phyloP scores from a whole-genome alignment of 2,329 filamentous ascomycete species.

The Epichloe amarillans region DNA sequence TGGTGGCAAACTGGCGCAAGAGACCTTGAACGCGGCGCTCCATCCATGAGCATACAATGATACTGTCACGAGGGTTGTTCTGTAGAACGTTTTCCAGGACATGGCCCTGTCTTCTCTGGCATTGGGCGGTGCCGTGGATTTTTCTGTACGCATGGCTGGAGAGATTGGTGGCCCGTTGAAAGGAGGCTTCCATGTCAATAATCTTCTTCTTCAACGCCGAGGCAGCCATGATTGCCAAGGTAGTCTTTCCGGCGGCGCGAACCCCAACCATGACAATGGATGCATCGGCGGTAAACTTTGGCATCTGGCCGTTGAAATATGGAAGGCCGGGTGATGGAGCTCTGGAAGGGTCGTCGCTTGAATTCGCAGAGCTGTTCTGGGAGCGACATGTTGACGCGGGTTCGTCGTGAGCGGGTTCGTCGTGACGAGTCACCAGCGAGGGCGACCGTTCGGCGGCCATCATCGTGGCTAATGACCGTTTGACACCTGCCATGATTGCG shows the following conservation, averaged over 20 bases:
- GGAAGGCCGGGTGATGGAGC: slow-evolving; percentile 14
- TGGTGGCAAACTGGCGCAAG: slow-evolving; percentile 47
- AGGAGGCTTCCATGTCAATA: slow-evolving; percentile 55
- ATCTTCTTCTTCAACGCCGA: slow-evolving; percentile 55
- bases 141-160: slow-evolving; percentile 52
- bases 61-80: slow-evolving; percentile 43
- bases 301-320: slow-evolving; percentile 16
- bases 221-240: slow-evolving; percentile 61
- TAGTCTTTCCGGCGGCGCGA: slow-evolving; percentile 63
- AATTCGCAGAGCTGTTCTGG: background rate
- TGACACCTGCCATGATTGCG: slow-evolving; percentile 24
- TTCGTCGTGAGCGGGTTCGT: background rate
- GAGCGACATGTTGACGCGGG: background rate
- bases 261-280: slow-evolving; percentile 64
- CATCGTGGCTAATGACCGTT: slow-evolving; percentile 25
- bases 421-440: slow-evolving; percentile 6
- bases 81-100: slow-evolving; percentile 47
- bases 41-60: slow-evolving; percentile 63
- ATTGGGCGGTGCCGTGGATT: slow-evolving; percentile 45
- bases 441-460: slow-evolving; percentile 15
- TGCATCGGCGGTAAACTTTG: slow-evolving; percentile 42
- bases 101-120: slow-evolving; percentile 48
- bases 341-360: slow-evolving; percentile 6
- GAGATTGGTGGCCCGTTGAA: slow-evolving; percentile 49
- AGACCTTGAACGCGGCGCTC: slow-evolving; percentile 48